Evolutionary conservation across 176 grass and related monocot species (phyloP), one percentile per base, ranked within the genome.

Genomic region (Avena eriantha): DNA sequence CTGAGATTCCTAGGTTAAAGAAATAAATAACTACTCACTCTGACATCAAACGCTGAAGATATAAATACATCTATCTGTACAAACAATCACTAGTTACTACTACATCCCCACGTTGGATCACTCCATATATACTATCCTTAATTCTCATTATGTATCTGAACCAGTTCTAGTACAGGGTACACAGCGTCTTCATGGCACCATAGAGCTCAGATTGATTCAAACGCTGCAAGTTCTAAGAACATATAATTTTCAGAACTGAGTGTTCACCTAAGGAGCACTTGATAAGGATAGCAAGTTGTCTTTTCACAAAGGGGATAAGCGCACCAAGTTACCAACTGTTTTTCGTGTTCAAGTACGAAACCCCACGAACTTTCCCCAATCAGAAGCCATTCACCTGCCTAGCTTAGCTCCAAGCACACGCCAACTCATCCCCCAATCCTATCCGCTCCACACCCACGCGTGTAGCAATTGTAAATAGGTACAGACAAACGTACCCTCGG

Each of bases 401-500:
- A 79, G 12, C 65, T 51, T 36, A 83, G 54, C 84, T 54, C 45
- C 54, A 73, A 80, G 19, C 39, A 19, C 55, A 74, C 67, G 67
- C 75, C 29, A 64, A 46, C 54, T 70, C 54, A 21, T 56, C 33
- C 83, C 57, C 10, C 68, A 43, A 49, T 76, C 75, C 80, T 79
- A 90, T 83, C 84, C 69, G 48, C 54, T 65, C 49, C 58, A 65
- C 73, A 74, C 51, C 81, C 73, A 73, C 89, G 87, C 77, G 89
- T 83, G 84, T 71, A 78, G 17, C 8, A 71, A 19, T 50, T 47
- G 76, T 73, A 8, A 24, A 48, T 26, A 61, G 59, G 23, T 69
- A 81, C 60, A 75, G 33, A 77, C 79, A 82, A 76, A 88, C 88
- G 68, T 92, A 97, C 95, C 95, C 69, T 94, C 90, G 3, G 86